phyloP scores from a whole-genome alignment of 1,139 yeast species.

The Pichia sp. region DNA sequence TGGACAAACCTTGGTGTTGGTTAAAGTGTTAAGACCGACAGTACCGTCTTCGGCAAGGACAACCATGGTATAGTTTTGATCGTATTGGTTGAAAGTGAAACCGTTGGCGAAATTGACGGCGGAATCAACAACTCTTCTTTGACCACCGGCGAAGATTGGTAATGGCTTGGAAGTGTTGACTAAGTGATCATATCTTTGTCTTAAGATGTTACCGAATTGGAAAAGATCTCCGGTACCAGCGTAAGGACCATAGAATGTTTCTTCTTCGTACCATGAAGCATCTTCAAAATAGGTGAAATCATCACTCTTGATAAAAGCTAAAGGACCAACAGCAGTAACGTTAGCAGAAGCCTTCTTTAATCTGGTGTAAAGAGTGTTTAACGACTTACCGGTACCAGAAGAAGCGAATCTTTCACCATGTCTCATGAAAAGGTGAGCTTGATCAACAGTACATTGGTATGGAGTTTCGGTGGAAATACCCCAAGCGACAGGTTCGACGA shows the following conservation, averaged over 20 bases:
- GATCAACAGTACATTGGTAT: slow-evolving; percentile 52
- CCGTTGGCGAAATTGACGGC: slow-evolving; percentile 24
- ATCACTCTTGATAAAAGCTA: neutral
- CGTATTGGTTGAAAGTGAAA: slow-evolving; percentile 17
- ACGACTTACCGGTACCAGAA: neutral
- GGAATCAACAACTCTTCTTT: slow-evolving; percentile 22
- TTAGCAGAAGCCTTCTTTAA: neutral
- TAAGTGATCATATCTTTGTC: slow-evolving; percentile 21
- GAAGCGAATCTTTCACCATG: slow-evolving; percentile 66
- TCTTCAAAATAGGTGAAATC: slow-evolving; percentile 9
- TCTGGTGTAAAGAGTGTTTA: neutral
- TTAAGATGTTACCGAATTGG: slow-evolving; percentile 17
- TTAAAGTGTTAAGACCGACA: slow-evolving; percentile 16
- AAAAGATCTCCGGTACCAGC: slow-evolving; percentile 20
- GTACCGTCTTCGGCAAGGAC: slow-evolving; percentile 20
- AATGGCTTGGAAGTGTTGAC: slow-evolving; percentile 12
- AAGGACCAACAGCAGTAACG: slow-evolving; percentile 4
- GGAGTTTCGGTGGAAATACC: slow-evolving; percentile 48
- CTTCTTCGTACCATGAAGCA: slow-evolving; percentile 1
- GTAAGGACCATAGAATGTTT: slow-evolving; percentile 20
- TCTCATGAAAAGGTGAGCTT: slow-evolving; percentile 58
- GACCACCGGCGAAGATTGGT: slow-evolving; percentile 23
- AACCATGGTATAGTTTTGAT: slow-evolving; percentile 14
- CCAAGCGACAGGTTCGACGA: slow-evolving; percentile 36
- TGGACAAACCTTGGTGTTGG: too few relatives aligned